phyloP scores from a whole-genome alignment of 441 rosid genomes.

The Dalechampia spathulata region DNA sequence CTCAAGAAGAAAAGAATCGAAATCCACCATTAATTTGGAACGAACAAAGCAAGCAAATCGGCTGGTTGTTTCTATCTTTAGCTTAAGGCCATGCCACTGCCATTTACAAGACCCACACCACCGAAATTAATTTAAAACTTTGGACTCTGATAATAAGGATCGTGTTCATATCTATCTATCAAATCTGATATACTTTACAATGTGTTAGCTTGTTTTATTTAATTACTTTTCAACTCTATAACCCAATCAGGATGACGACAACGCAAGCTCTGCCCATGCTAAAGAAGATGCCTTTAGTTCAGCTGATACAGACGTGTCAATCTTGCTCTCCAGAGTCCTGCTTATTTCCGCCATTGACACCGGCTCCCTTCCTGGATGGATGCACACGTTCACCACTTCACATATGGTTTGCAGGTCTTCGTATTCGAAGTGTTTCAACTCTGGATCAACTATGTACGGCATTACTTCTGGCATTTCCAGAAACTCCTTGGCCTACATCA shows the following conservation, averaged over 20 bases:
- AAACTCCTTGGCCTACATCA: conserved; percentile 72
- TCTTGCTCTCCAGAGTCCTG: conserved; percentile 54
- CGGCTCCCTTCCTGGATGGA: conserved; percentile 47
- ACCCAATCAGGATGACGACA: conserved; percentile 68
- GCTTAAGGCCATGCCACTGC: too few species aligned
- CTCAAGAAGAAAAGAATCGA: too few species aligned
- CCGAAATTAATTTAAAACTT: too few species aligned
- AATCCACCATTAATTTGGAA: too few species aligned
- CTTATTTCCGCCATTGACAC: conserved; percentile 65
- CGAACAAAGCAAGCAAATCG: too few species aligned
- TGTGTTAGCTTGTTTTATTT: conserved; percentile 28
- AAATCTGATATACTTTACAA: conserved; percentile 29
- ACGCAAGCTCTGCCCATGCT: conserved; percentile 98
- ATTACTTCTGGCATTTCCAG: conserved; percentile 75
- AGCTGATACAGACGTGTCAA: conserved; percentile 61
- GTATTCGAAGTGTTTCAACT: conserved; percentile 65
- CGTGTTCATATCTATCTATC: too few species aligned
- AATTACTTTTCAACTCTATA: conserved; percentile 9
- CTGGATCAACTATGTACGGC: conserved; percentile 86
- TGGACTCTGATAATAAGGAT: too few species aligned
- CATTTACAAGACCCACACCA: too few species aligned
- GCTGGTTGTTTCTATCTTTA: too few species aligned
- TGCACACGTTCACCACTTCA: conserved; percentile 65
- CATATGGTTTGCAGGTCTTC: conserved; percentile 77
- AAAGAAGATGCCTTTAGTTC: conserved; percentile 83